Evolutionary conservation across 2,329 filamentous ascomycete species (phyloP), one percentile per base, ranked within the genome.

Genomic region (Penicillium sclerotigenum): DNA sequence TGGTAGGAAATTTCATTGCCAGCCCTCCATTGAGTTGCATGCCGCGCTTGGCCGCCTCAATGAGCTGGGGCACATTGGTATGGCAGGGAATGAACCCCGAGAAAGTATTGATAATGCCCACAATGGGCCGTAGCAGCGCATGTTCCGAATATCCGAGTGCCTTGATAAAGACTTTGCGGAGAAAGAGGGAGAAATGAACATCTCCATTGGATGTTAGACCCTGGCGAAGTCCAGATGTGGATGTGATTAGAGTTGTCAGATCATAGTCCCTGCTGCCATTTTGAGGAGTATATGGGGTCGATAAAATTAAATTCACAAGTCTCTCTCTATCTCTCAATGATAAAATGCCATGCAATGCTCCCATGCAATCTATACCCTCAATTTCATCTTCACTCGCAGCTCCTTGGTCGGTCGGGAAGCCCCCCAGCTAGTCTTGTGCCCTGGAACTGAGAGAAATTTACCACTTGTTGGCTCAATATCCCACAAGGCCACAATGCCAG

Each of bases 151-250:
- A 90, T 0, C 88, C 88, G 1, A 89, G 78, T 0, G 87, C 87
- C 71, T 90, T 90, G 76, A 90, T 90, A 71, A 90, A 90, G 24
- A 86, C 87, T 65, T 90, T 90, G 33, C 88, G 81, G 0, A 90
- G 79, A 66, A 90, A 90, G 2, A 90, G 79, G 0, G 86, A 87
- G 75, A 91, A 91, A 71, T 90, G 87, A 7, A 86, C 78, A 62
- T 91, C 88, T 42, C 88, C 88, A 62, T 90, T 90, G 0, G 83
- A 84, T 3, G 87, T 81, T 1, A 90, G 79, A 1, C 84, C 84
- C 62, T 85, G 84, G 8, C 85, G 81, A 29, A 90, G 76, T 7
- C 87, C 87, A 0, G 76, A 70, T 31, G 73, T 71, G 38, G 78
- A 73, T 24, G 73, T 65, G 51, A 88, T 81, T 1, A 83, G 80